Evolutionary conservation across 768 basidiomycete genomes (phyloP), one percentile per base, ranked within the genome.

Genomic region (Hygrophorus russula): DNA sequence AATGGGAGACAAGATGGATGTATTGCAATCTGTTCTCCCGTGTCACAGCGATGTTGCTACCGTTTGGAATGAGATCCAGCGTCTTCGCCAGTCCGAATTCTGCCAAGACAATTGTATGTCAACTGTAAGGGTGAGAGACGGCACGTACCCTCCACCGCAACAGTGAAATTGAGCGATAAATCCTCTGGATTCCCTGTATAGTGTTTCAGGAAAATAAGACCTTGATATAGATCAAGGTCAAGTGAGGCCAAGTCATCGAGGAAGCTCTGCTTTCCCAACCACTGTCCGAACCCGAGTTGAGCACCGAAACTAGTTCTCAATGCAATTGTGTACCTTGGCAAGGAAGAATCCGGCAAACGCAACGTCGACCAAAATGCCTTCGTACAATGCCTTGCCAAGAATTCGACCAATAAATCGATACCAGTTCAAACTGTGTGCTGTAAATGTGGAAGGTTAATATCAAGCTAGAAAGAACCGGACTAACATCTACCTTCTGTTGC

Each of bases 261-360:
- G 66, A 87, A 92, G 50, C 83, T 88, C 59, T 93, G 88, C 56
- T 81, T 80, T 17, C 87, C 90, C 0, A 98, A 73, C 92, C 88
- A 97, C 87, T 88, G 52, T 1, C 31, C 14, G 32, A 38, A n/a
- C 30, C 28, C 36, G 14, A 37, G 27, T 12, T 14, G 40, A 24
- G 24, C 24, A 7, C 20, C n/a, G 13, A 13, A 38, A 28, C n/a
- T 28, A 36, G 30, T 28, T 8, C 35, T 12, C 36, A 11, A 0
- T 24, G 30, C 9, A 6, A 2, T 13, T 13, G 53, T 62, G 28
- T 41, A 83, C 80, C 72, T 90, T 92, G 5, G 86, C 77, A 43
- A 96, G 69, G 71, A 98, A 98, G 69, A 98, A 99, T 2, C 80
- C 78, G 2, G 96, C 93, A 59, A 98, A 98, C 0, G 84, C 85